phyloP scores from a whole-genome alignment of 2,329 filamentous ascomycete species.

The Ascochyta rabiei region DNA sequence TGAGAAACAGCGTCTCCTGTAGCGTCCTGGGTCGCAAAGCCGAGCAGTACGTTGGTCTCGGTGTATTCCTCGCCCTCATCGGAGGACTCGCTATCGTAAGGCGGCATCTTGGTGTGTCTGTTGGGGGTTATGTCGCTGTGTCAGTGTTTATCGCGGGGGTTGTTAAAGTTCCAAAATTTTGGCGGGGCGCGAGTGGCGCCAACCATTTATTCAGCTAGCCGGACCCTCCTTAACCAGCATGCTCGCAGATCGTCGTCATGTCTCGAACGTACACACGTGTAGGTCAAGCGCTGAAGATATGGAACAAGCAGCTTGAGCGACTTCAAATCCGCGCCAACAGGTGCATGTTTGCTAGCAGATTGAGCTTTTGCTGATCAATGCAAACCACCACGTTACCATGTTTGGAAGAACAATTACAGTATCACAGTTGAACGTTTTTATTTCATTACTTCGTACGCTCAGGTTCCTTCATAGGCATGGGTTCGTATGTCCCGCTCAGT shows the following conservation, averaged over 20 bases:
- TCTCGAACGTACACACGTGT: too few species aligned
- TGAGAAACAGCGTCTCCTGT: conserved; percentile 86
- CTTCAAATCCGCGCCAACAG: too few species aligned
- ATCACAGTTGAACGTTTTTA: background rate
- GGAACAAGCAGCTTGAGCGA: too few species aligned
- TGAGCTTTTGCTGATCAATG: background rate
- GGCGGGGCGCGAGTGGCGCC: background rate
- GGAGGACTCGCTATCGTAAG: conserved; percentile 88
- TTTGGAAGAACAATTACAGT: background rate
- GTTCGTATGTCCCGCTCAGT: conserved; percentile 18
- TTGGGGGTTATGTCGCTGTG: background rate
- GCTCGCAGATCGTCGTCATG: background rate
- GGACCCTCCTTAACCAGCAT: background rate
- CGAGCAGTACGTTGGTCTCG: conserved; percentile 86
- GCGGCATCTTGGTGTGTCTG: conserved; percentile 61
- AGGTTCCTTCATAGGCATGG: conserved; percentile 6
- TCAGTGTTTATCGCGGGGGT: conserved; percentile 11
- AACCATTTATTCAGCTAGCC: background rate
- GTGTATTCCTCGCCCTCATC: conserved; percentile 70
- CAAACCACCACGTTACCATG: too few species aligned
- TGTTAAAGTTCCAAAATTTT: conserved; percentile 5
- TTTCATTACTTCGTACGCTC: conserved; percentile 10
- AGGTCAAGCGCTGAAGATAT: too few species aligned
- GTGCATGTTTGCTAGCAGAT: background rate
- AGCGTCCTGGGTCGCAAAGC: conserved; percentile 81